phyloP scores from a whole-genome alignment of 805 yeast species.

The Yarrowia sp. region DNA sequence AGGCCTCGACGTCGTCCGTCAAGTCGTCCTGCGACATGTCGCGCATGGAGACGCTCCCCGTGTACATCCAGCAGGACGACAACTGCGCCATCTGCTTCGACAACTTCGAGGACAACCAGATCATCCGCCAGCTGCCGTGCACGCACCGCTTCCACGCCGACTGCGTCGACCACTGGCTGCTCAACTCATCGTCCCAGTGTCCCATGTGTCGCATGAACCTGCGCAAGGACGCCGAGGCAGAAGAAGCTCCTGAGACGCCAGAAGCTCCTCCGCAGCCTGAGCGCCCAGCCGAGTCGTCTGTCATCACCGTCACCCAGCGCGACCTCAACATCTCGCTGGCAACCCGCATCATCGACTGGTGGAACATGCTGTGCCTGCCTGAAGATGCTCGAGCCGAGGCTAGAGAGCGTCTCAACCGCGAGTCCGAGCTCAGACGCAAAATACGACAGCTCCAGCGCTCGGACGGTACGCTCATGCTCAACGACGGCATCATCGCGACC shows the following conservation, averaged over 20 bases:
- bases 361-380: conserved; percentile 23
- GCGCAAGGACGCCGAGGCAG: not conserved
- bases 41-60: not conserved
- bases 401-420: conserved; percentile 11
- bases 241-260: not conserved
- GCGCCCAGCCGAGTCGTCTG: not conserved
- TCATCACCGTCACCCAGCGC: conserved; percentile 7
- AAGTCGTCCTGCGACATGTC: conserved; percentile 1
- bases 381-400: conserved; percentile 16
- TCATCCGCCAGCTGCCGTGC: conserved; percentile 13
- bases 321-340: conserved; percentile 18
- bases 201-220: conserved; percentile 21
- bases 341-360: conserved; percentile 17
- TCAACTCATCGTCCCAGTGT: conserved; percentile 3
- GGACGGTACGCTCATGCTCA: conserved; percentile 5
- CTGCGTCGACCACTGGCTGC: conserved; percentile 19
- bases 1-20: not conserved
- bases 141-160: conserved; percentile 8
- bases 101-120: conserved; percentile 4
- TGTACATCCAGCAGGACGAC: conserved; percentile 13
- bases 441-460: not conserved
- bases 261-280: not conserved
- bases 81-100: conserved; percentile 25
- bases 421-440: conserved; percentile 17
- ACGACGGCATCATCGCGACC: conserved; percentile 7